Percentiles rank a stretch among this genome's conserved stretches.
phyloP scores from a whole-genome alignment of 1,284 basidiomycete genomes.

The Tremellales sp. region DNA sequence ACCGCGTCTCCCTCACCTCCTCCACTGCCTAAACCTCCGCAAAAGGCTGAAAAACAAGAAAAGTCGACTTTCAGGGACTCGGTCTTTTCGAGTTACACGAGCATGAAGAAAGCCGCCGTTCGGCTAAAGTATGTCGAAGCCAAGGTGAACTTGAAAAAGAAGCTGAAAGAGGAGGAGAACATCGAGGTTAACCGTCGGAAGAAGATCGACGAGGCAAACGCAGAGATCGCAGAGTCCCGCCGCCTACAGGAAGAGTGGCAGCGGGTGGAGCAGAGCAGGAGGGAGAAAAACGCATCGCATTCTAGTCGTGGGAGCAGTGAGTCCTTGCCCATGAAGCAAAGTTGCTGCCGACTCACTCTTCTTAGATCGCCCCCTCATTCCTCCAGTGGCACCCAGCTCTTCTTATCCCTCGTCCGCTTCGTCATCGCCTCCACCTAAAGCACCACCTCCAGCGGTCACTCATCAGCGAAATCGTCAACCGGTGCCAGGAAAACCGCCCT shows the following conservation, averaged over 20 bases:
- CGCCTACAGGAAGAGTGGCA: slow-evolving; percentile 1
- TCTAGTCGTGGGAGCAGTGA: slow-evolving; percentile 8
- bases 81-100: slow-evolving; percentile 34
- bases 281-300: neutral
- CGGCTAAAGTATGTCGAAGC: slow-evolving; percentile 30
- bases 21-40: neutral
- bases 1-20: slow-evolving; percentile 1
- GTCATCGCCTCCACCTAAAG: neutral
- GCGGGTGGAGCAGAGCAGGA: neutral
- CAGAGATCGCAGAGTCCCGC: slow-evolving; percentile 20
- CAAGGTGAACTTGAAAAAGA: slow-evolving; percentile 31
- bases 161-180: slow-evolving; percentile 27
- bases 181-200: slow-evolving; percentile 18
- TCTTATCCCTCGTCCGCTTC: neutral
- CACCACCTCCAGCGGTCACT: neutral
- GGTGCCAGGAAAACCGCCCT: too few relatives aligned
- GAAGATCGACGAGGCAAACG: slow-evolving; percentile 31
- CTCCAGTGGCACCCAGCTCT: neutral
- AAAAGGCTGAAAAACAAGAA: neutral
- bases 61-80: slow-evolving; percentile 27
- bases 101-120: slow-evolving; percentile 37
- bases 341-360: too few relatives aligned
- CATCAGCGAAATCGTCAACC: neutral
- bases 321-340: too few relatives aligned
- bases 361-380: neutral